These are phyloP conservation scores for Polymyxa betae DNA, from an alignment of 208 protist species.

Conservation along the genomic window DNA sequence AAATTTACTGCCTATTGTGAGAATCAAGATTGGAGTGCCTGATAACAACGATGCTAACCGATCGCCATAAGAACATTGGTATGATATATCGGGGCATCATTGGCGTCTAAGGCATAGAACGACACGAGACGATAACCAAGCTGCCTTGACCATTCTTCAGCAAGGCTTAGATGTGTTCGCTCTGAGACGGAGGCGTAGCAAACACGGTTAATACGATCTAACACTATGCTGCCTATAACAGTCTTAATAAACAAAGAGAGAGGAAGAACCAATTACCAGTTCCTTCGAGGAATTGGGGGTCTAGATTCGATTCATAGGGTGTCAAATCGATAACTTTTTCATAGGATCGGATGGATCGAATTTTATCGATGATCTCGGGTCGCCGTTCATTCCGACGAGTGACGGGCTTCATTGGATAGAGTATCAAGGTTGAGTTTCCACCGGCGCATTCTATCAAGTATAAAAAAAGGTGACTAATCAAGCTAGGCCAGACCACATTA, in stretches of 20 bases:
- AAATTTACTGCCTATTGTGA: background rate
- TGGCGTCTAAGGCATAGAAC: background rate
- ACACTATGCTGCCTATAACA: conserved; percentile 42
- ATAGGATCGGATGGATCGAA: background rate
- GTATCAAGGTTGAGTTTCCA: background rate
- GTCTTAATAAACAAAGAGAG: background rate
- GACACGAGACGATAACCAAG: background rate
- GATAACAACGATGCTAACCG: background rate
- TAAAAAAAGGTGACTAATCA: background rate
- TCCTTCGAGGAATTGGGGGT: background rate
- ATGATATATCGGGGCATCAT: conserved; percentile 24
- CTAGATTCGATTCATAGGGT: background rate
- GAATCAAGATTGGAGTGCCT: background rate
- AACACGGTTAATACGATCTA: conserved; percentile 47
- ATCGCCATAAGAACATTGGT: conserved; percentile 46
- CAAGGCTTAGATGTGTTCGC: background rate
- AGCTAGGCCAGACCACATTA: background rate
- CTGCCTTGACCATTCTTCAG: background rate
- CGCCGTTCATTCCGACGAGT: conserved; percentile 11
- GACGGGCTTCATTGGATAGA: conserved; percentile 34
- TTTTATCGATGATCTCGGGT: background rate
- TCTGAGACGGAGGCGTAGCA: conserved; percentile 4
- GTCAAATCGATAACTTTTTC: background rate
- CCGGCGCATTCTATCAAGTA: background rate
- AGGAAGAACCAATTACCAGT: background rate